Base-by-base conservation (phyloP, 768 basidiomycete genomes). In the Termitomyces sp. region DNA sequence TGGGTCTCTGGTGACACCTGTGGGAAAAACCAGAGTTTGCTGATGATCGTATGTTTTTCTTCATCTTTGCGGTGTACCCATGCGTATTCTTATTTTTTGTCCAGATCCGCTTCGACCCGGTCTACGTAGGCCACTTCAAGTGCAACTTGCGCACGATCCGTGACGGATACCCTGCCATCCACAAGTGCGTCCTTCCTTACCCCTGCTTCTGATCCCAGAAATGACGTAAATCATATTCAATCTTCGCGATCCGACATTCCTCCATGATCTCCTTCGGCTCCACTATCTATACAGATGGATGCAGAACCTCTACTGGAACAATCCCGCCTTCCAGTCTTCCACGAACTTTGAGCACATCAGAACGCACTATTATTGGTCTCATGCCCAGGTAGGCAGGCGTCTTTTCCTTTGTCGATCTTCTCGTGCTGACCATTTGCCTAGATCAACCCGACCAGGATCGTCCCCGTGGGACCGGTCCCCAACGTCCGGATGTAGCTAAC, bases 311-410 rank as follows among this genome's bases (percentile, higher is more conserved):
- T 98, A 99, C 78, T 98, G 94, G 94, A 89, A 87, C 60, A 77
- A 87, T 64, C 73, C 86, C 0, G 92, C 93, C 5, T 98, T 99
- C 84, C 85, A 86, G 70, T 81, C 84, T 6, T 85, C 87, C 18
- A 95, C 94, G 40, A 78, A 94, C 68, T 98, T 98, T 68, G 83
- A 90, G 16, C 95, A 97, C 72, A 90, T 91, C 76, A 90, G 89
- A 73, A 82, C 79, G 1, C 80, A 84, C 65, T 89, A 89, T 64
- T 89, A 83, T 62, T 87, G 85, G 84, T 83, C 82, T 40, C 84
- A 84, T 58, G 38, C 73, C 2, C 57, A 66, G 58, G 82, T 84
- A n/a, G n/a, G n/a, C 26, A 68, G 4, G 13, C 35, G 30, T 12
- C 14, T 45, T n/a, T n/a, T 26, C n/a, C 26, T 2, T 12, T 43